A percentile compares a stretch with the other conserved stretches of the same genome.
phyloP scores from a whole-genome alignment of 176 grass and related monocot genomes.

The Oryza longistaminata region DNA sequence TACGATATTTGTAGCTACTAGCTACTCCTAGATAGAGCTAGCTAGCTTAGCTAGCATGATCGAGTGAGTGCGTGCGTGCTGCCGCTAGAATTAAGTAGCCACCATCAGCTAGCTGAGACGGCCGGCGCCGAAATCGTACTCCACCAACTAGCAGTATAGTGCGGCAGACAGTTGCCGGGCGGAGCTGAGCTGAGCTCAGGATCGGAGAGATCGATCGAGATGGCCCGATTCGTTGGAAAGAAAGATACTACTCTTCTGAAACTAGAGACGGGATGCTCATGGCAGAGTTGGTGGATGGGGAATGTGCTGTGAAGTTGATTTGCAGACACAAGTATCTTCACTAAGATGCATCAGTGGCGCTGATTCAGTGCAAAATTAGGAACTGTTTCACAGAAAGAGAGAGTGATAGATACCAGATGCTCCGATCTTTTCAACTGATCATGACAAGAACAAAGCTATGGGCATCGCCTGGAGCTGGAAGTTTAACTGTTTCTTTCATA shows the following conservation, averaged over 20 bases:
- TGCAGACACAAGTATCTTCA: neutral
- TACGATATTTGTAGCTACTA: too few species aligned
- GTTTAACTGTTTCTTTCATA: slow-evolving; percentile 19
- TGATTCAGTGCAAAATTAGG: neutral
- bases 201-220: too few species aligned
- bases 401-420: neutral
- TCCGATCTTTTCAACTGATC: neutral
- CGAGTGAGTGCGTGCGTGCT: too few species aligned
- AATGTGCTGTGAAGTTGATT: neutral
- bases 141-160: too few species aligned
- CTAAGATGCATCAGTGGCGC: neutral
- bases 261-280: neutral
- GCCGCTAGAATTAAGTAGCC: too few species aligned
- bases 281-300: neutral
- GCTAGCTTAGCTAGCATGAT: too few species aligned
- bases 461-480: neutral
- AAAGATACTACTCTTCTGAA: neutral
- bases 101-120: too few species aligned
- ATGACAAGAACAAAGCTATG: neutral
- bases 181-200: too few species aligned
- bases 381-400: neutral
- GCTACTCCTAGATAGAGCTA: too few species aligned
- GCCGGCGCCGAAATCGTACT: too few species aligned
- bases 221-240: slow-evolving; percentile 47
- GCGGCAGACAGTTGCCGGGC: too few species aligned